phyloP scores from a whole-genome alignment of 495 filamentous ascomycete species.

The Opeltia flavorubescens region DNA sequence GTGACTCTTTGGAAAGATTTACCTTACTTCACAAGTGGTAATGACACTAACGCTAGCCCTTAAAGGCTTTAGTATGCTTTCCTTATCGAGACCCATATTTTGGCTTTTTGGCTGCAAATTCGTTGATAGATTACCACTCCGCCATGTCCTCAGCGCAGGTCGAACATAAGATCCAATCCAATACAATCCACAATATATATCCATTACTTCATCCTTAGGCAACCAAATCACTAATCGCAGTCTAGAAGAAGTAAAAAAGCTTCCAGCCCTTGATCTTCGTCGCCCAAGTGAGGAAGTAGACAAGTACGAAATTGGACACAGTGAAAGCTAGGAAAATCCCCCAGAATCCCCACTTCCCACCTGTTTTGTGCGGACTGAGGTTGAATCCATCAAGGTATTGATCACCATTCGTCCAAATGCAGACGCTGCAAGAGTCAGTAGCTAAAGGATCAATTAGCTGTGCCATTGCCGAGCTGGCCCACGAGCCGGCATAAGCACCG shows the following conservation, averaged over 20 bases:
- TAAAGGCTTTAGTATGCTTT: too few relatives aligned
- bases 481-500: conserved; percentile 38
- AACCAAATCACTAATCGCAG: too few relatives aligned
- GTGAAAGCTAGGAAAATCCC: neutral
- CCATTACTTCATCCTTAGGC: too few relatives aligned
- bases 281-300: neutral
- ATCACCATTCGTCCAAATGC: neutral
- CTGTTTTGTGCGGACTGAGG: neutral
- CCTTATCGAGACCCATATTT: too few relatives aligned
- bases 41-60: too few relatives aligned
- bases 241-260: neutral
- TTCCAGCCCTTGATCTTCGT: neutral
- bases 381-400: neutral
- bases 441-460: conserved; percentile 37
- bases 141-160: neutral
- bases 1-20: too few relatives aligned
- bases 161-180: too few relatives aligned
- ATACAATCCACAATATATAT: neutral
- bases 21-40: too few relatives aligned
- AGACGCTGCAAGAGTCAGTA: conserved; percentile 15
- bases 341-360: neutral
- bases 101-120: too few relatives aligned
- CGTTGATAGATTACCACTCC: too few relatives aligned
- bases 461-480: conserved; percentile 32
- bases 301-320: neutral